Conservation (phyloP, 306 rosid species). For the Hippophae tibetana region DNA sequence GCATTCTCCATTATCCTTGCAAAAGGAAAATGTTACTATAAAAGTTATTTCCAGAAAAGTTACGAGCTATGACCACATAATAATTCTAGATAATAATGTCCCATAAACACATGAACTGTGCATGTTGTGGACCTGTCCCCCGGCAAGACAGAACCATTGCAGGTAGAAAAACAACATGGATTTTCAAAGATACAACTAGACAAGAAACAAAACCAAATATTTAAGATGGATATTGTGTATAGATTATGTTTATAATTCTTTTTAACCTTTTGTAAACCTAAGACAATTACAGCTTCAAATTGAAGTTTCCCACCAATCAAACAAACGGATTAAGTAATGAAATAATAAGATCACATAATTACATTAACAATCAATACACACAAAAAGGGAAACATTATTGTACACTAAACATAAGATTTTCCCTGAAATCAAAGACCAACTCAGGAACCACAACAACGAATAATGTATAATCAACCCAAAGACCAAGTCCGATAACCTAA, state of each 20-base stretch:
- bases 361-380: not conserved
- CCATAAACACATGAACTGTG: too few relatives aligned
- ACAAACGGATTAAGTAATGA: not conserved
- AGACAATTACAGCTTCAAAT: not conserved
- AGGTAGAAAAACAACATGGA: too few relatives aligned
- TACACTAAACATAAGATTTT: not conserved
- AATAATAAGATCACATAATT: not conserved
- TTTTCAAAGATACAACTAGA: too few relatives aligned
- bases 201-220: too few relatives aligned
- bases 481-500: not conserved
- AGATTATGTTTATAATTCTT: not conserved
- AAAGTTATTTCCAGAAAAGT: too few relatives aligned
- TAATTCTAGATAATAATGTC: too few relatives aligned
- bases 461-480: not conserved
- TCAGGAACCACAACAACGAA: not conserved
- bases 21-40: too few relatives aligned
- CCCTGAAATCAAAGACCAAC: not conserved
- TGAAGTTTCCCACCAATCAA: not conserved
- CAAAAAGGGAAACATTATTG: not conserved
- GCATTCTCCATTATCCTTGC: too few relatives aligned
- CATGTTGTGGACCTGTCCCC: too few relatives aligned
- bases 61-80: too few relatives aligned
- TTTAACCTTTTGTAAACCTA: not conserved
- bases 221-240: too few relatives aligned
- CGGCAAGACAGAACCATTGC: too few relatives aligned